Evolutionary conservation across 805 yeast species (phyloP), one percentile per base, ranked within the genome.

Genomic region (Phaffomyces antillensis): DNA sequence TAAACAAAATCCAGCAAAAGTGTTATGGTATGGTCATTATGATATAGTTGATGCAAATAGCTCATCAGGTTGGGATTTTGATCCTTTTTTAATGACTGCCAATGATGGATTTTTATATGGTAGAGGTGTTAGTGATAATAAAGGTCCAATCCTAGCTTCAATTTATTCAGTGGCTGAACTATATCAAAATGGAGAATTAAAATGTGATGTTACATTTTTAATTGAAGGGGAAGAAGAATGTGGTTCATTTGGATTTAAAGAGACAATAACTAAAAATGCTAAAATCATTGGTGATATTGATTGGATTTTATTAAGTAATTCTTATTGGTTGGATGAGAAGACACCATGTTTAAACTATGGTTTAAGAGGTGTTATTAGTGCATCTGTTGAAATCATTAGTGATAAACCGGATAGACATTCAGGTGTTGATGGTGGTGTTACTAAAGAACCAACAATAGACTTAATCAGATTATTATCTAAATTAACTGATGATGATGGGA

Each of bases 181-280:
- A 13, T 66, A 66, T 43, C 75, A 75, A 26, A 63, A 67, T 11
- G 66, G 71, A 0, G 63, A 75, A 38, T 70, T 93, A 18, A 67
- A 70, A 7, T 73, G 82, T 39, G 96, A 91, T 60, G 82, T 91
- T 4, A 79, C 85, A 0, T 90, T 93, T 55, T 58, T 91, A 15
- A 72, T 91, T 40, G 99, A 91, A 64, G 99, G 99, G 38, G 96
- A 89, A 62, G 99, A 93, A 64, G 99, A 91, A 62, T 76, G 86
- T 46, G 98, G 97, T 1, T 86, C 96, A 0, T 76, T 75, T 54
- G 96, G 97, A 0, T 88, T 91, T 59, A 80, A 81, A 54, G 72
- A 78, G 4, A 80, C 83, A 0, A 75, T 91, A n/a, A 55, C 59
- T 24, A 60, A 71, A 30, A 65, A 82, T 55, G 68, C 71, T 45